Conservation (phyloP, 257 asterid species). For the Oldenlandia corymbosa region DNA sequence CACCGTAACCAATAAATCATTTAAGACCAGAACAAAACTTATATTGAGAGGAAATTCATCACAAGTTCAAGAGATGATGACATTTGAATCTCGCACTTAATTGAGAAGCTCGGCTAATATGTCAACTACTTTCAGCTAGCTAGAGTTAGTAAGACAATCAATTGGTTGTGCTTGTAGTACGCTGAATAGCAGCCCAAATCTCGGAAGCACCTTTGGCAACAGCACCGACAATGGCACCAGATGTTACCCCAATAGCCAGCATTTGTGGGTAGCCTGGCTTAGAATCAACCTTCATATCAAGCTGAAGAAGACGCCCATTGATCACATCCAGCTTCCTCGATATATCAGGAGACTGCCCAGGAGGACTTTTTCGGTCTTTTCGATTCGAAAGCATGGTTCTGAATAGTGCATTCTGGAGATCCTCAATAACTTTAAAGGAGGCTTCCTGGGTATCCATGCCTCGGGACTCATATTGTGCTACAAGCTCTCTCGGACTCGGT, state of each 20-base stretch:
- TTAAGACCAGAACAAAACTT: neutral
- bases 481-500: slow-evolving; percentile 70
- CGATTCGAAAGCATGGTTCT: slow-evolving; percentile 29
- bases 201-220: slow-evolving; percentile 29
- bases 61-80: neutral
- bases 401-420: slow-evolving; percentile 75
- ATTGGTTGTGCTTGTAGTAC: slow-evolving; percentile 24
- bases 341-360: slow-evolving; percentile 19
- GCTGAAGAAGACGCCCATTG: slow-evolving; percentile 48
- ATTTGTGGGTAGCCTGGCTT: slow-evolving; percentile 74
- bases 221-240: slow-evolving; percentile 37
- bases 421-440: slow-evolving; percentile 72
- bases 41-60: no score
- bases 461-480: slow-evolving; percentile 73
- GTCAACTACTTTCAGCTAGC: neutral
- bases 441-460: slow-evolving; percentile 76
- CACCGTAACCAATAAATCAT: no score
- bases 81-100: neutral
- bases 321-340: slow-evolving; percentile 66
- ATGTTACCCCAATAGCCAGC: slow-evolving; percentile 60
- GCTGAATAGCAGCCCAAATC: slow-evolving; percentile 57
- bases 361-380: slow-evolving; percentile 18
- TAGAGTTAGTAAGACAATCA: neutral
- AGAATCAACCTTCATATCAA: slow-evolving; percentile 74
- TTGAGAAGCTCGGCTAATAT: neutral